Base-by-base conservation (phyloP, 108 stramenopile species). In the Skeletonema menzelii region DNA sequence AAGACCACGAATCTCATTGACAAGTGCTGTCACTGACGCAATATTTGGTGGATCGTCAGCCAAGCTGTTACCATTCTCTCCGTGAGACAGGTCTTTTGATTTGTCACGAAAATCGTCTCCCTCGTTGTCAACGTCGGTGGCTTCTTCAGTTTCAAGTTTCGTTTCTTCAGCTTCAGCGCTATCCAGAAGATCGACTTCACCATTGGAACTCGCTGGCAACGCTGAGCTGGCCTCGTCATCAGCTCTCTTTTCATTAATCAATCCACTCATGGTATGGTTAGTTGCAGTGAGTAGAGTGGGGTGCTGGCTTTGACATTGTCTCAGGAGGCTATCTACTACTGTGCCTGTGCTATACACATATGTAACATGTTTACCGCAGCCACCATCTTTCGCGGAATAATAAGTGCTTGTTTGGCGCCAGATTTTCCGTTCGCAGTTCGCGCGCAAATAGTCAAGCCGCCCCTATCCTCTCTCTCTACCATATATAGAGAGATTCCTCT, bases 21-120 rank as follows among this genome's bases (percentile, higher is more conserved):
- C 65, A 12, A 67, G 1, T 37, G 65, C 46, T 27, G 65, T 20
- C 10, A 67, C 40, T 32, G 35, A 24, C 22, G 47, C 65, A 14
- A 67, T 47, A 2, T 35, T 42, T 2, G 65, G 30, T n/a, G 65
- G 27, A 14, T 2, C 17, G 2, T 57, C 59, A 17, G 30, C 5
- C 20, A 22, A 49, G 38, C 14, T 40, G 6, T 49, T 22, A 22
- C 8, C 20, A 22, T 49, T 20, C 20, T 20, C 47, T 49, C 22
- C 20, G 2, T 20, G 2, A 0, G 47, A 49, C 22, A 24, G 22
- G 0, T 20, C 47, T 15, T 49, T 20, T 19, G 47, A 4, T 22
- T 20, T 40, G 38, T 40, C 38, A 14, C 15, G 38, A 40, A 40
- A 40, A 15, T 40, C 47, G 1, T 19, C 47, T 20, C 22, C 22